Evolutionary conservation across 257 asterid species (phyloP).

Genomic region (Solanum neorickii): DNA sequence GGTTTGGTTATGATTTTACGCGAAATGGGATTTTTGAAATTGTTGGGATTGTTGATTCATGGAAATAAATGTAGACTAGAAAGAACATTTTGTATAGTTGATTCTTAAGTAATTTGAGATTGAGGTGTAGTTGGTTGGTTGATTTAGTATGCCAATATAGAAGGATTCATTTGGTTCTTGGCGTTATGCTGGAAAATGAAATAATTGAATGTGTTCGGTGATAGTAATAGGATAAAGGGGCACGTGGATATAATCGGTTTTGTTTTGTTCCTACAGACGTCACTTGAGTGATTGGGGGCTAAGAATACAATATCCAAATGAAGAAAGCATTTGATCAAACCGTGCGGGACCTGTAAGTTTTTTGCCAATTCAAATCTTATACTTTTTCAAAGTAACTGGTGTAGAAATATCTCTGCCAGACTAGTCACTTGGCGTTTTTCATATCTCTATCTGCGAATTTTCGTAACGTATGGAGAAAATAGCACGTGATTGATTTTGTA

Average conservation of each 20-base stretch:
- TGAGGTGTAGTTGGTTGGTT: not conserved
- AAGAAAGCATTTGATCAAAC: slow-evolving; percentile 85
- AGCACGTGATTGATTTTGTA: not conserved
- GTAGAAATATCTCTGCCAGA: not conserved
- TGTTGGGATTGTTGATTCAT: not conserved
- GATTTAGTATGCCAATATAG: not conserved
- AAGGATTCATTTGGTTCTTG: not conserved
- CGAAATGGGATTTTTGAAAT: not conserved
- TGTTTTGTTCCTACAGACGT: not conserved
- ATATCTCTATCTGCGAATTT: not conserved
- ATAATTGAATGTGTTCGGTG: not conserved
- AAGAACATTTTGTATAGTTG: not conserved
- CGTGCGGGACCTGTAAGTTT: slow-evolving; percentile 73
- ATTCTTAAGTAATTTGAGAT: not conserved
- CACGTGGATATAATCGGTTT: not conserved
- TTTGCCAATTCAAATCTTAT: not conserved
- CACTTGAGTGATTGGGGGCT: not conserved
- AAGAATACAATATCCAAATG: slow-evolving; percentile 23
- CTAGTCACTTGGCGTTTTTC: not conserved
- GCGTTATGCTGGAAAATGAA: not conserved
- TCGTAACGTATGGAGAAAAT: not conserved
- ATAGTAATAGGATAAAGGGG: not conserved
- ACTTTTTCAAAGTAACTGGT: too few relatives aligned
- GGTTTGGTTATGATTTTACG: not conserved
- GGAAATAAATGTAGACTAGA: not conserved